Evolutionary conservation across 257 asterid species (phyloP).

Genomic region (Leptodermis oblonga): DNA sequence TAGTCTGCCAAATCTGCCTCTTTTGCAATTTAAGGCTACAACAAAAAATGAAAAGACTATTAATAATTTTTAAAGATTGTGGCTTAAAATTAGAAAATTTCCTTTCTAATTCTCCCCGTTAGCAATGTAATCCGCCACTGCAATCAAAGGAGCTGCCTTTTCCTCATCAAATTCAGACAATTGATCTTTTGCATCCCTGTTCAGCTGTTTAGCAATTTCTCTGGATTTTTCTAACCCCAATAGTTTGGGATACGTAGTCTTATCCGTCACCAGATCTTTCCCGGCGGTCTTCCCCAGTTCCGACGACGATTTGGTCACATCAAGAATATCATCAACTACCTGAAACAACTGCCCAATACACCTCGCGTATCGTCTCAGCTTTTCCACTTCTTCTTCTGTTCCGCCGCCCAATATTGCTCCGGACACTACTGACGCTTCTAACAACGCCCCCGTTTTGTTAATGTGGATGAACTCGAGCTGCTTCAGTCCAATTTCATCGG

Average conservation of each 20-base stretch:
- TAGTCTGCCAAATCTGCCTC: too few relatives aligned
- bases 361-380: conserved; percentile 44
- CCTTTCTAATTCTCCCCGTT: conserved; percentile 1
- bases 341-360: conserved; percentile 66
- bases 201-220: conserved; percentile 55
- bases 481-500: conserved; percentile 38
- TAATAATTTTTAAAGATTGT: too few relatives aligned
- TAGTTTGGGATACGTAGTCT: conserved; percentile 67
- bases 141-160: conserved; percentile 58
- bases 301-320: conserved; percentile 57
- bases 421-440: conserved; percentile 60
- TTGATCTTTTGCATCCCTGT: conserved; percentile 54
- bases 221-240: conserved; percentile 60
- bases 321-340: conserved; percentile 72
- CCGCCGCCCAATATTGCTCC: conserved; percentile 74
- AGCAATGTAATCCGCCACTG: conserved; percentile 70
- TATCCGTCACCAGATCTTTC: conserved; percentile 54
- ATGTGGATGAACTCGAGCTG: conserved; percentile 57
- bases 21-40: too few relatives aligned
- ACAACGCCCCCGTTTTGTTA: conserved; percentile 63
- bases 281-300: conserved; percentile 80
- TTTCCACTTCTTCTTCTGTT: conserved; percentile 35
- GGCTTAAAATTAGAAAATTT: too few relatives aligned
- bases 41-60: too few relatives aligned
- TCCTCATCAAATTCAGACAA: conserved; percentile 41